Base-by-base conservation (phyloP, 371 early-diverging fungal species). In the Dinochytrium kinnereticum region DNA sequence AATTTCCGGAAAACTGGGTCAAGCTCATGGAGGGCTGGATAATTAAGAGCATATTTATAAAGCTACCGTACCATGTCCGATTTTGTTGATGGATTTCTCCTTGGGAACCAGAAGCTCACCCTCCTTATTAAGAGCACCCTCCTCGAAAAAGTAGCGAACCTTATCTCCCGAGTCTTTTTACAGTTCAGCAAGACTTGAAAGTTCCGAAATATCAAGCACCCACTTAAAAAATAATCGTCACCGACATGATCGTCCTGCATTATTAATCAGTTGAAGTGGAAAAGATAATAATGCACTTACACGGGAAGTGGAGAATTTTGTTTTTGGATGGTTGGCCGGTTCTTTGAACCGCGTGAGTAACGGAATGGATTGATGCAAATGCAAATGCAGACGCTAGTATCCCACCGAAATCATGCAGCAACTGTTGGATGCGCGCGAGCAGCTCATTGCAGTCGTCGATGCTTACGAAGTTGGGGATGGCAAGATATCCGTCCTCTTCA, bases 141-240 rank as follows among this genome's bases (percentile, higher is more conserved):
- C 93, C 76, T 96, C 95, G 71, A 96, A 93, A 75, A 97, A 97
- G 81, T 86, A 96, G 13, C 92, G 87, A 33, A 95, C 83, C 74
- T 95, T 93, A 80, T 95, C 93, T 26, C 94, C 93, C 0, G 92
- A 92, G 37, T 79, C 83, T 39, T 64, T 17, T 30, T 38, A 15
- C 31, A 33, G 31, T 24, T 13, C 64, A 33, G 34, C 19, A 10
- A 19, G 64, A 33, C 37, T 33, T 33, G n/a, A n/a, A n/a, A n/a
- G n/a, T n/a, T n/a, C n/a, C n/a, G n/a, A n/a, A n/a, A n/a, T n/a
- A n/a, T n/a, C n/a, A n/a, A n/a, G n/a, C n/a, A n/a, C 28, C 3
- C 33, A 38, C 37, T 66, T 15, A 76, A 51, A 50, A 76, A 76
- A 80, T 96, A 97, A 26, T 92, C 91, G 73, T 96, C 95, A 17